These are phyloP conservation scores for Colletotrichum sansevieriae DNA, from an alignment of 2,329 filamentous ascomycete genomes.

Conservation along the genomic window DNA sequence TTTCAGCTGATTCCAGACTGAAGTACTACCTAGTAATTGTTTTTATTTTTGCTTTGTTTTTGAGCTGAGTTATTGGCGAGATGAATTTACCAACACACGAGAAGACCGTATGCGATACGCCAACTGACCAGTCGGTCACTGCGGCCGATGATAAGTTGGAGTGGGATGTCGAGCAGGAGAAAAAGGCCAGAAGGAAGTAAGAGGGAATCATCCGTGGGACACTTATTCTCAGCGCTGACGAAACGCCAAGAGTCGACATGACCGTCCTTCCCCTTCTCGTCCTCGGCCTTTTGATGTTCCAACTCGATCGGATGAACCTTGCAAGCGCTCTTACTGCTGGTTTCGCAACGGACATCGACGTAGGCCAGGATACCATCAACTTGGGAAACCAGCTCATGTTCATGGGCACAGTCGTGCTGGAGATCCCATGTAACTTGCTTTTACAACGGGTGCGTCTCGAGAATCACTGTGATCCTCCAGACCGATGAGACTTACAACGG, in stretches of 20 bases:
- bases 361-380: conserved; percentile 63
- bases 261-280: conserved; percentile 63
- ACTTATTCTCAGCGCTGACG: conserved; percentile 9
- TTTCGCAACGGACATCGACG: conserved; percentile 57
- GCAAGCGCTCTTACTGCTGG: conserved; percentile 63
- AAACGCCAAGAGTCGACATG: conserved; percentile 56
- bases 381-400: conserved; percentile 68
- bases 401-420: conserved; percentile 61
- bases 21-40: too few species aligned
- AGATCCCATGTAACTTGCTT: conserved; percentile 66
- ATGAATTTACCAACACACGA: conserved; percentile 23
- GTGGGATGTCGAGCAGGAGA: conserved; percentile 41
- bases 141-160: conserved; percentile 24
- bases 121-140: conserved; percentile 36
- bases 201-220: conserved; percentile 12
- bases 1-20: background rate
- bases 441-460: conserved; percentile 48
- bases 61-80: background rate
- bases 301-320: conserved; percentile 66
- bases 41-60: too few species aligned
- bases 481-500: background rate
- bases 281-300: conserved; percentile 63
- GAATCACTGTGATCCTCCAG: background rate
- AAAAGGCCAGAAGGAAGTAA: conserved; percentile 42
- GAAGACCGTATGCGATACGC: conserved; percentile 31